Base-by-base conservation (phyloP, 2,329 filamentous ascomycete genomes). In the Epichloe aotearoae region DNA sequence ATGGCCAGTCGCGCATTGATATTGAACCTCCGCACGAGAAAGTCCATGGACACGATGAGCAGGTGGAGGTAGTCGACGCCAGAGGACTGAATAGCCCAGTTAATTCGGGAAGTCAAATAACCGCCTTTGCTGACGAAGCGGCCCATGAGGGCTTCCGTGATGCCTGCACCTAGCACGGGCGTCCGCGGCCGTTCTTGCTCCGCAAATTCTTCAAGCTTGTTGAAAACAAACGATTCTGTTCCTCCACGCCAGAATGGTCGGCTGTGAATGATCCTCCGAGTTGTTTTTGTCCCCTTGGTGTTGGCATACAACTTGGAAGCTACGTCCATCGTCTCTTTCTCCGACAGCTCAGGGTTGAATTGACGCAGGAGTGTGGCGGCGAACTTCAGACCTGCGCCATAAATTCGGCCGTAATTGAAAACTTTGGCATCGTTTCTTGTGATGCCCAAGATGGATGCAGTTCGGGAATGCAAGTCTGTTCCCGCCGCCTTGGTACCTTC, bases 381-480 rank as follows among this genome's bases (percentile, higher is more conserved):
- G 62, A 98, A 98, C 59, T 89, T 95, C 47, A 97, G 72, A 0
- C 93, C 94, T 4, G 93, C 94, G n/a, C 93, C 94, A 62, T 98
- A 98, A 46, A 98, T 98, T 40, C 94, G 87, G 7, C 94, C 94
- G 60, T 98, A 98, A 65, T 98, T 98, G 74, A 98, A 98, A 1
- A 98, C 82, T 64, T 98, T 98, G 52, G 93, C 93, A 61, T 96
- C 83, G 61, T 96, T 96, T 54, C 93, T 80, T 2, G 88, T 94
- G 54, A 98, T 98, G 6, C 90, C 91, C 2, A 98, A 69, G 52
- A 98, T 98, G 5, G 78, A 76, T 1, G 93, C 94, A 30, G 93
- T 98, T 34, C 91, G 86, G 6, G 90, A 96, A 67, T 98, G 91
- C 51, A 97, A 70, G 66, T 98, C 91, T 0, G 91, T 98, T 4